phyloP scores from a whole-genome alignment of 2,329 filamentous ascomycete species.

The Akanthomyces uredinophilus region DNA sequence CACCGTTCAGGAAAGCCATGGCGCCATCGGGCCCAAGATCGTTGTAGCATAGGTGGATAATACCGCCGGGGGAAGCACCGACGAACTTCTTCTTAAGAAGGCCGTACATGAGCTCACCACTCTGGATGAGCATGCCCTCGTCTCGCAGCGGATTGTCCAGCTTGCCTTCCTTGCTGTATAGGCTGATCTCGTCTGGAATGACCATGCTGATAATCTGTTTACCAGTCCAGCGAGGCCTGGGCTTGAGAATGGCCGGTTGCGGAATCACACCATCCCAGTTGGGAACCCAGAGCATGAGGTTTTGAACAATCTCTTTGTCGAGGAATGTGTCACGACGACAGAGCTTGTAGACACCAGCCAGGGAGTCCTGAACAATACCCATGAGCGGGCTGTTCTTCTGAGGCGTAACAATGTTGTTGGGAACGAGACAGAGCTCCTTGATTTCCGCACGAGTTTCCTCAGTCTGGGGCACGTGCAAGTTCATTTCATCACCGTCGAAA shows the following conservation, averaged over 20 bases:
- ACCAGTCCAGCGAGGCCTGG: constrained; percentile 89
- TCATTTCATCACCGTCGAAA: constrained; percentile 99
- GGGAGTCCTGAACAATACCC: constrained; percentile 98
- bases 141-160: constrained; percentile 64
- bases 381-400: constrained; percentile 96
- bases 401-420: constrained; percentile 94
- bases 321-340: constrained; percentile 89
- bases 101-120: constrained; percentile 85
- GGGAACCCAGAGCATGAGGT: constrained; percentile 94
- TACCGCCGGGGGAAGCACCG: constrained; percentile 82
- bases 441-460: constrained; percentile 96
- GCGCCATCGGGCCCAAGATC: constrained; percentile 81
- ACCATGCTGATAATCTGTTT: constrained; percentile 97
- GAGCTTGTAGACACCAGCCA: constrained; percentile 96
- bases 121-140: constrained; percentile 74
- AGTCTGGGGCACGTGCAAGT: constrained; percentile 96
- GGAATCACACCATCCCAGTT: constrained; percentile 96
- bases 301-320: constrained; percentile 88
- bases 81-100: constrained; percentile 91
- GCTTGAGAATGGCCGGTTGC: constrained; percentile 88
- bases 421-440: constrained; percentile 93
- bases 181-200: constrained; percentile 80
- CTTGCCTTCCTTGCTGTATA: constrained; percentile 60
- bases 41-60: constrained; percentile 95
- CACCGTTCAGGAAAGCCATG: constrained; percentile 93